Evolutionary conservation across 2,329 filamentous ascomycete species (phyloP), one percentile per base, ranked within the genome.

Genomic region (Cordyceps tenuipes): DNA sequence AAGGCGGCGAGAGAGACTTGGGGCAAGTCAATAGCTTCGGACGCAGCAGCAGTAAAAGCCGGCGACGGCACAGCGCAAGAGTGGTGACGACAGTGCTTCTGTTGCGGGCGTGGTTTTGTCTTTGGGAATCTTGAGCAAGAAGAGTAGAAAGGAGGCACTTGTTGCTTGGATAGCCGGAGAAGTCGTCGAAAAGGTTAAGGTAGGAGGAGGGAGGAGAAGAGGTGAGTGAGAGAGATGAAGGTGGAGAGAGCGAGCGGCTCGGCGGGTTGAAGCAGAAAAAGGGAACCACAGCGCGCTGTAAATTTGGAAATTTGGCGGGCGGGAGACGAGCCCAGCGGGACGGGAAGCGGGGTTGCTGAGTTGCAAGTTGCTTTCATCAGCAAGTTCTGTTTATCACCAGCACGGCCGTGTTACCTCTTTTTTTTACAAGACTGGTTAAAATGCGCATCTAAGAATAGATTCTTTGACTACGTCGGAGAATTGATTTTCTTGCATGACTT

Each of bases 11-110:
- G 23, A 17, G 19, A 62, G 62, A 29, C 29, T 29, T 29, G 29
- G 29, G 29, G 29, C 3, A 61, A 63, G 63, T 61, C 60, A 65
- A 36, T 63, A 49, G 62, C 60, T 59, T 53, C 43, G 39, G 41
- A 50, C 57, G 57, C 44, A 47, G 44, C 57, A 34, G 63, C 68
- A 59, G 52, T 62, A 55, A 61, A 62, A 64, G 65, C 62, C 62
- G 62, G 58, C 51, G 59, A 57, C 64, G 64, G 64, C 67, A 66
- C 64, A 65, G 66, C 67, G 65, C 65, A 64, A 57, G 34, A 36
- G 61, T 62, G 52, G 57, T 41, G 50, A 59, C 49, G 49, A 48
- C 57, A 59, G 39, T 7, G 47, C 46, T 50, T 63, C 57, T 61
- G 63, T 67, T 64, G 63, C 63, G 66, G 63, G 67, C 62, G 41